Percentiles rank a stretch among this genome's conserved stretches.
Evolutionary conservation across 2,329 filamentous ascomycete genomes (phyloP).

Genomic region (Cordyceps cicadae): DNA sequence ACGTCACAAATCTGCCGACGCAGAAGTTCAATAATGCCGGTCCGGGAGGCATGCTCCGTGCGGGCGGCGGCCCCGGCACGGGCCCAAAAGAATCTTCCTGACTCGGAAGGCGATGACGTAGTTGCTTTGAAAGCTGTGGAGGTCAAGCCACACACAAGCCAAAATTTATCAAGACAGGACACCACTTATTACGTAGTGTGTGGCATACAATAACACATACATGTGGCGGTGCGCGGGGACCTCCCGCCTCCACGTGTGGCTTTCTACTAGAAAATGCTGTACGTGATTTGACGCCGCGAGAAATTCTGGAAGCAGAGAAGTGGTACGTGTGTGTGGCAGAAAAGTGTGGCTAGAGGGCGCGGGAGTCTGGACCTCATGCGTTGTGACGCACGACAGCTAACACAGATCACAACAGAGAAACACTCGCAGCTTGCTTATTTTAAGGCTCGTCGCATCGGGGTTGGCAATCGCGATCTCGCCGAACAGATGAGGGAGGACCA

Average conservation of each 20-base stretch:
- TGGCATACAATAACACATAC: neutral
- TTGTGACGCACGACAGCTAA: neutral
- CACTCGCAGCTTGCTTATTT: neutral
- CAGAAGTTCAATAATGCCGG: neutral
- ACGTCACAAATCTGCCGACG: constrained; percentile 3
- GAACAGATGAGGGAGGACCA: neutral
- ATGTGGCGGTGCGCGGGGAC: constrained; percentile 7
- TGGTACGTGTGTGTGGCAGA: neutral
- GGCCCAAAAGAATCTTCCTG: neutral
- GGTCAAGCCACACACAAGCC: constrained; percentile 1
- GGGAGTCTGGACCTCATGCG: neutral
- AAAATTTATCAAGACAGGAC: neutral
- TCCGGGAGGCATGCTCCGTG: neutral
- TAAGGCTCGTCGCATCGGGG: neutral
- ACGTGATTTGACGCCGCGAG: too few relatives aligned
- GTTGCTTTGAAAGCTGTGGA: neutral
- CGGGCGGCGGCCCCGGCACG: neutral
- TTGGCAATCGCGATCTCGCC: neutral
- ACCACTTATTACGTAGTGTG: constrained; percentile 6
- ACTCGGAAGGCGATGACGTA: constrained; percentile 11
- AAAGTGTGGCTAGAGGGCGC: neutral
- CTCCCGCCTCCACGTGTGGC: neutral
- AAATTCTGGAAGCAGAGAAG: too few relatives aligned
- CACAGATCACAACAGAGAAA: neutral
- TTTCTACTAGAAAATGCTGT: neutral